Conservation (phyloP, 1,284 basidiomycete species). For the Malassezia furfur region DNA sequence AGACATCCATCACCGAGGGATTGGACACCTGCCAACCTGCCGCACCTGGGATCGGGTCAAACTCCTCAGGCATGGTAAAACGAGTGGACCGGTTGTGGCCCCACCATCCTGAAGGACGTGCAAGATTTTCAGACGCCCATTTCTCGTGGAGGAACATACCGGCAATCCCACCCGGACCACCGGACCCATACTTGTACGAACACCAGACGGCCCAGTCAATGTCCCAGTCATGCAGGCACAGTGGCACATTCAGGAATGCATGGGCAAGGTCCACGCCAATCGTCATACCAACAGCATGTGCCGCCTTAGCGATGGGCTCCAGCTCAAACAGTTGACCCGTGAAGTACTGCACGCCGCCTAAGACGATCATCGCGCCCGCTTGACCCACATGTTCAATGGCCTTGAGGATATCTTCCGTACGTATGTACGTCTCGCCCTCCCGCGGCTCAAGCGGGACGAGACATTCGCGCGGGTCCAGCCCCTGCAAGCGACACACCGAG, state of each 20-base stretch:
- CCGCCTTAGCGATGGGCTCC: conserved; percentile 67
- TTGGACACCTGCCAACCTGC: conserved; percentile 94
- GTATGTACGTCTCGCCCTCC: conserved; percentile 71
- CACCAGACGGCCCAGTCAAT: conserved; percentile 74
- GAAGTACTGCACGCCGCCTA: conserved; percentile 66
- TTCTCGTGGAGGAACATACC: conserved; percentile 79
- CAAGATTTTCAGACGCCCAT: conserved; percentile 45
- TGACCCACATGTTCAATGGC: conserved; percentile 54
- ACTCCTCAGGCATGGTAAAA: conserved; percentile 77
- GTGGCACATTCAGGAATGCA: conserved; percentile 81
- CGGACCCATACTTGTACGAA: conserved; percentile 66
- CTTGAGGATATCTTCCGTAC: conserved; percentile 77
- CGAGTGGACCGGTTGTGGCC: conserved; percentile 78
- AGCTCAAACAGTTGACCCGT: conserved; percentile 94
- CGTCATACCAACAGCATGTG: conserved; percentile 66
- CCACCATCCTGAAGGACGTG: conserved; percentile 90
- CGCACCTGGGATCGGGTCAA: conserved; percentile 75
- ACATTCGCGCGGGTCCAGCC: conserved; percentile 64
- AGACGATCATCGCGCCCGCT: conserved; percentile 35
- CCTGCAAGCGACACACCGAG: conserved; percentile 72
- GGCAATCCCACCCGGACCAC: conserved; percentile 89
- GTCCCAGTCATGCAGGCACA: conserved; percentile 81
- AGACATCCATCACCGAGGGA: conserved; percentile 68
- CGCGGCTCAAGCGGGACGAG: conserved; percentile 73
- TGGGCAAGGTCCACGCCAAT: conserved; percentile 96